Percentiles rank a stretch among this genome's conserved stretches.
Conservation (phyloP, 164 flowering plant species). For the Piper longum region DNA sequence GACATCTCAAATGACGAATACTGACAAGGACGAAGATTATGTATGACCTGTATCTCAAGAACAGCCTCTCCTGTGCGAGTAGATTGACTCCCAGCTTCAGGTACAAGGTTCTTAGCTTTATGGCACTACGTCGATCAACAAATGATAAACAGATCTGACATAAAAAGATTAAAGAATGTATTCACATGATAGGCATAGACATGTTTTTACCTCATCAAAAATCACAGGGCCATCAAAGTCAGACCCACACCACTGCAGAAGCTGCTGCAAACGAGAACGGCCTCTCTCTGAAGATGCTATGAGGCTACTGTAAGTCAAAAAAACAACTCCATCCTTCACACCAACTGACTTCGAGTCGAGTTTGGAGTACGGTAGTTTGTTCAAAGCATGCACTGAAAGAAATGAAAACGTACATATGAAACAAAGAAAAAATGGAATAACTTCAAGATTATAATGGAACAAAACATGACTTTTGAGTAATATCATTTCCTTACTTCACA, state of each 20-base stretch:
- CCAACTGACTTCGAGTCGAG: constrained; percentile 92
- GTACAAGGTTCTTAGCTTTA: constrained; percentile 94
- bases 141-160: not conserved
- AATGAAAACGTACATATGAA: constrained; percentile 1
- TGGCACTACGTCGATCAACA: constrained; percentile 48
- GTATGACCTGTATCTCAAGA: constrained; percentile 77
- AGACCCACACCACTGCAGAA: constrained; percentile 86
- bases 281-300: constrained; percentile 98
- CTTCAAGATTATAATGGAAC: too few species aligned
- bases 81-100: constrained; percentile 90
- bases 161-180: not conserved
- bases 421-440: not conserved
- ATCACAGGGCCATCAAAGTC: constrained; percentile 76
- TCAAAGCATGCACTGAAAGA: constrained; percentile 79
- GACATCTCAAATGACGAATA: not conserved
- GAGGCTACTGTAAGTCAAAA: constrained; percentile 88
- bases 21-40: not conserved
- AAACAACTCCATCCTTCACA: constrained; percentile 77
- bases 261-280: constrained; percentile 86
- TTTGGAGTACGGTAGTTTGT: constrained; percentile 94
- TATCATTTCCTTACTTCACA: too few species aligned
- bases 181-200: not conserved
- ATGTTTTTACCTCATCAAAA: constrained; percentile 76
- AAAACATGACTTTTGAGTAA: too few species aligned
- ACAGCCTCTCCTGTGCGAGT: constrained; percentile 97